Conservation (phyloP, 768 basidiomycete genomes). For the Kwoniella sp. region DNA sequence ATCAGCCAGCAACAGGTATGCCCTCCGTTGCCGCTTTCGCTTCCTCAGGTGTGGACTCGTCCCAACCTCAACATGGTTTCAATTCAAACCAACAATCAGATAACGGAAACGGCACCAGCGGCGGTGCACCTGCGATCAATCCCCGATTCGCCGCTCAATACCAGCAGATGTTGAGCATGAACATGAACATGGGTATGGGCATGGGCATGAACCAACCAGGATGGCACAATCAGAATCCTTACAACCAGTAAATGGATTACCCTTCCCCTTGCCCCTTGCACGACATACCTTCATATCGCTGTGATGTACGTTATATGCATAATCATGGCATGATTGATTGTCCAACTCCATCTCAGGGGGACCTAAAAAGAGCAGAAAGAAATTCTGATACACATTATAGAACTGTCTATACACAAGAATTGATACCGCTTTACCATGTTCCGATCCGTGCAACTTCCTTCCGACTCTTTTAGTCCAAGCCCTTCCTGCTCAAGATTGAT, state of each 20-base stretch:
- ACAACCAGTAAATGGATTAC: conserved; percentile 4
- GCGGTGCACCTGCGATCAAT: conserved; percentile 46
- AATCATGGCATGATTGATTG: neutral
- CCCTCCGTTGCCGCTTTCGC: neutral
- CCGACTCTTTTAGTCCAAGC: no score
- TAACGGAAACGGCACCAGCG: conserved; percentile 5
- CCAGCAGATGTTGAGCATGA: conserved; percentile 31
- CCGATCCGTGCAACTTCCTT: no score
- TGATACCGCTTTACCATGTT: neutral
- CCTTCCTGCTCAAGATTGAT: conserved; percentile 49
- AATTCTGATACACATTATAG: neutral
- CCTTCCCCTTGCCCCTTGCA: neutral
- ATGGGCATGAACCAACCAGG: neutral
- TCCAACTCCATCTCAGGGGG: neutral
- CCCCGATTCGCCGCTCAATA: conserved; percentile 49
- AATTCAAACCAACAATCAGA: conserved; percentile 1
- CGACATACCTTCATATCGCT: neutral
- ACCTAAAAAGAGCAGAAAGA: neutral
- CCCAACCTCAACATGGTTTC: conserved; percentile 2
- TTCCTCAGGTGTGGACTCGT: neutral
- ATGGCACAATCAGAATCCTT: conserved; percentile 6
- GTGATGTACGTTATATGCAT: neutral
- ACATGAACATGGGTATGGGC: neutral
- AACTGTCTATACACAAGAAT: neutral
- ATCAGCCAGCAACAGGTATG: conserved; percentile 16